These are phyloP conservation scores for Trichoderma simmonsii DNA, from an alignment of 2,329 filamentous ascomycete genomes.

Conservation along the genomic window DNA sequence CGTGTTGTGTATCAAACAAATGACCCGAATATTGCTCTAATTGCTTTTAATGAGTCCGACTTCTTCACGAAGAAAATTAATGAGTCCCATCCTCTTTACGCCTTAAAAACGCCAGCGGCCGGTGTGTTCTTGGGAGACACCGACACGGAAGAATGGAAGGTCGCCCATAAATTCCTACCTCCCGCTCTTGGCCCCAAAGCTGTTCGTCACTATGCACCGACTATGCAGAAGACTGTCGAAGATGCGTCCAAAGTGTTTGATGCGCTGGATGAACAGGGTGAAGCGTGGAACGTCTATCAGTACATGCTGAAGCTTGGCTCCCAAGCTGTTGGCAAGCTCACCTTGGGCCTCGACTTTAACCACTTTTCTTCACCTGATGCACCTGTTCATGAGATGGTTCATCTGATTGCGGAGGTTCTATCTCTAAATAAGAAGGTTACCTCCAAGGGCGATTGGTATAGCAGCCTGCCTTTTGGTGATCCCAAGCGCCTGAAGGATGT, in stretches of 20 bases:
- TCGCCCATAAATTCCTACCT: slow-evolving; percentile 60
- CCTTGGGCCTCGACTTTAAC: slow-evolving; percentile 44
- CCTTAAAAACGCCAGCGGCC: slow-evolving; percentile 41
- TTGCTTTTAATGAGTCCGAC: slow-evolving; percentile 47
- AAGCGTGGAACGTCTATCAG: slow-evolving; percentile 48
- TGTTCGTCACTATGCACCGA: slow-evolving; percentile 57
- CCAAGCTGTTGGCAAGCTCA: slow-evolving; percentile 44
- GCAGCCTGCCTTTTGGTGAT: slow-evolving; percentile 55
- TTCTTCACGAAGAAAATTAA: slow-evolving; percentile 54
- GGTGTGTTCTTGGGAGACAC: slow-evolving; percentile 51
- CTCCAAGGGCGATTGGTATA: slow-evolving; percentile 54
- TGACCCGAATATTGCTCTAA: slow-evolving; percentile 43
- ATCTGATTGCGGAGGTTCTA: slow-evolving; percentile 48
- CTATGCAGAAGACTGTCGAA: slow-evolving; percentile 55
- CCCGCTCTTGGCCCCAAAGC: slow-evolving; percentile 58
- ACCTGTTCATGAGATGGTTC: slow-evolving; percentile 50
- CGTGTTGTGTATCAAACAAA: slow-evolving; percentile 49
- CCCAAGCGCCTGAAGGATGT: slow-evolving; percentile 41
- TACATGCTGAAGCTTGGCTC: slow-evolving; percentile 50
- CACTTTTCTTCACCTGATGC: slow-evolving; percentile 45
- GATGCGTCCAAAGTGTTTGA: slow-evolving; percentile 49
- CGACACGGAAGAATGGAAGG: slow-evolving; percentile 46
- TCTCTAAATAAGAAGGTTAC: slow-evolving; percentile 52
- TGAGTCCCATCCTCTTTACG: slow-evolving; percentile 46
- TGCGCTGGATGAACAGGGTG: slow-evolving; percentile 46